Conservation (phyloP, 352 stramenopile genomes). For the Globisporangium nagaii region DNA sequence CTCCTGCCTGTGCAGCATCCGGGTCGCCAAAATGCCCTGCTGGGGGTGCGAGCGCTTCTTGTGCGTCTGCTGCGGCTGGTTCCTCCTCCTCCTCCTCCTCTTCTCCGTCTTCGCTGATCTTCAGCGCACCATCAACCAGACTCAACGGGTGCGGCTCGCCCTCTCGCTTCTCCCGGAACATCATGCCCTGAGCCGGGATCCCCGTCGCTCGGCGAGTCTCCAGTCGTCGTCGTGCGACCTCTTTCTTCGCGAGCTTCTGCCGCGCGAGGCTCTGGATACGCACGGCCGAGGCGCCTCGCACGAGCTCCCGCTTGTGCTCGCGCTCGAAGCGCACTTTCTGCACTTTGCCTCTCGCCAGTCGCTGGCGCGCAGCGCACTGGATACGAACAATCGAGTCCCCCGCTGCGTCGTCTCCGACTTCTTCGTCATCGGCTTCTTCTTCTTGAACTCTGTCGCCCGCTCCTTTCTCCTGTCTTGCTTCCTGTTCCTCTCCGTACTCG, state of each 20-base stretch:
- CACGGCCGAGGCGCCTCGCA: constrained; percentile 12
- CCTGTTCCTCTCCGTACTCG: not conserved
- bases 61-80: not conserved
- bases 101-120: not conserved
- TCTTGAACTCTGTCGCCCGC: not conserved
- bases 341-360: constrained; percentile 22
- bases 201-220: constrained; percentile 25
- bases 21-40: not conserved
- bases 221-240: constrained; percentile 24
- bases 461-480: not conserved
- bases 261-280: constrained; percentile 33
- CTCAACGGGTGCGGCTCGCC: not conserved
- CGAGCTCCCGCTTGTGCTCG: constrained; percentile 1
- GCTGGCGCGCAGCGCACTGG: constrained; percentile 42
- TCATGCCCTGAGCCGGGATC: constrained; percentile 12
- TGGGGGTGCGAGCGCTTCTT: not conserved
- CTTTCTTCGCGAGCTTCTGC: constrained; percentile 36
- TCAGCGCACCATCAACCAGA: not conserved
- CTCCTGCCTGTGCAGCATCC: not conserved
- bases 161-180: not conserved
- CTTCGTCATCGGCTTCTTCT: not conserved
- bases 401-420: not conserved
- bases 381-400: constrained; percentile 34
- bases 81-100: not conserved
- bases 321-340: constrained; percentile 20